phyloP scores from a whole-genome alignment of 345 rosid species.

The Pistacia integerrima region DNA sequence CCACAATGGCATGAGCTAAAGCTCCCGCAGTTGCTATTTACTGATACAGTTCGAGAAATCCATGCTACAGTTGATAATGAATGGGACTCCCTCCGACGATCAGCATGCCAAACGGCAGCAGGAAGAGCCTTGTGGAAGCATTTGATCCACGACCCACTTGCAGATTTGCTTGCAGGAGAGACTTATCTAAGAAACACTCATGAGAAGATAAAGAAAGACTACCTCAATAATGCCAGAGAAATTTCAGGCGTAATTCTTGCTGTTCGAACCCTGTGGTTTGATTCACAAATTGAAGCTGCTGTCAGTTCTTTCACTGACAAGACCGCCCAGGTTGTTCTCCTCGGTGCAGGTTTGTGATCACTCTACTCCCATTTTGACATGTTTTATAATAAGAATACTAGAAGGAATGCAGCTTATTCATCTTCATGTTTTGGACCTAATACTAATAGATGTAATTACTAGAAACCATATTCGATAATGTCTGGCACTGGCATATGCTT shows the following conservation, averaged over 20 bases:
- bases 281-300: conserved; percentile 77
- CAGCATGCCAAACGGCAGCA: conserved; percentile 93
- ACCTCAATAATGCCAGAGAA: conserved; percentile 70
- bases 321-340: conserved; percentile 78
- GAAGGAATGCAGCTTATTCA: not conserved
- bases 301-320: conserved; percentile 47
- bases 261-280: conserved; percentile 89
- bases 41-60: conserved; percentile 51
- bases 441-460: not conserved
- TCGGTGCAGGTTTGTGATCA: conserved; percentile 79
- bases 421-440: not conserved
- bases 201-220: conserved; percentile 75
- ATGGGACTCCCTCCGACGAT: conserved; percentile 66
- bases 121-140: conserved; percentile 96
- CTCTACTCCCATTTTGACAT: conserved; percentile 4
- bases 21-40: conserved; percentile 50
- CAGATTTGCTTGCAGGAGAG: conserved; percentile 85
- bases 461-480: not conserved
- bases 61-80: conserved; percentile 62
- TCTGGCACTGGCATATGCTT: not conserved
- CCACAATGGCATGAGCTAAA: conserved; percentile 55
- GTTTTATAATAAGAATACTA: not conserved
- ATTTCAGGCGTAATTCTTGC: conserved; percentile 84
- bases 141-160: conserved; percentile 71
- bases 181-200: conserved; percentile 65